Percentiles rank a stretch among this genome's conserved stretches.
phyloP scores from a whole-genome alignment of 345 rosid species.

The Dovyalis caffra region DNA sequence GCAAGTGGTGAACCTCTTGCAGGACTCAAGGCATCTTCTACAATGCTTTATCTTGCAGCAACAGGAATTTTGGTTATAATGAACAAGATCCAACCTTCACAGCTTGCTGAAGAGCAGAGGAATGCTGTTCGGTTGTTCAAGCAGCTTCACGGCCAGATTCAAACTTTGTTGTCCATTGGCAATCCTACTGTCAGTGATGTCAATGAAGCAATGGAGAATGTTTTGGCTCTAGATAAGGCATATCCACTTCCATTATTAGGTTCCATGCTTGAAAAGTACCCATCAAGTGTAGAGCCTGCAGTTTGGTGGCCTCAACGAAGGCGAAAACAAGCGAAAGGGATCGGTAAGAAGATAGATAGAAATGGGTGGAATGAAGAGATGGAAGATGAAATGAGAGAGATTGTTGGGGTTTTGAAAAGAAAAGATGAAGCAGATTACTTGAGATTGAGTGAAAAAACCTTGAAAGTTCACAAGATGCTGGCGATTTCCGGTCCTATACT shows the following conservation, averaged over 20 bases:
- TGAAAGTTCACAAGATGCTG: constrained; percentile 38
- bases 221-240: constrained; percentile 49
- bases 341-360: neutral
- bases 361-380: constrained; percentile 45
- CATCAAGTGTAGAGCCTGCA: constrained; percentile 40
- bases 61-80: constrained; percentile 36
- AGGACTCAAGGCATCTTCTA: constrained; percentile 40
- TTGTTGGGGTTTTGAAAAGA: constrained; percentile 32
- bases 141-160: constrained; percentile 41
- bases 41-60: constrained; percentile 40
- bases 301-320: constrained; percentile 47
- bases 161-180: constrained; percentile 26
- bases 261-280: constrained; percentile 52
- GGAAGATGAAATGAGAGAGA: constrained; percentile 44
- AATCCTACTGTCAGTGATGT: constrained; percentile 33
- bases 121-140: constrained; percentile 50
- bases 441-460: constrained; percentile 34
- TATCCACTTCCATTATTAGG: constrained; percentile 59
- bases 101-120: constrained; percentile 60
- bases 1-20: constrained; percentile 14
- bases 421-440: constrained; percentile 48
- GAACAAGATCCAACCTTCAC: constrained; percentile 62
- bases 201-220: constrained; percentile 41
- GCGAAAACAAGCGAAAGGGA: neutral
- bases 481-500: constrained; percentile 48